A percentile compares a stretch with the other conserved stretches of the same genome.
phyloP scores from a whole-genome alignment of 2,329 filamentous ascomycete genomes.

The Sarocladiaceae sp. region DNA sequence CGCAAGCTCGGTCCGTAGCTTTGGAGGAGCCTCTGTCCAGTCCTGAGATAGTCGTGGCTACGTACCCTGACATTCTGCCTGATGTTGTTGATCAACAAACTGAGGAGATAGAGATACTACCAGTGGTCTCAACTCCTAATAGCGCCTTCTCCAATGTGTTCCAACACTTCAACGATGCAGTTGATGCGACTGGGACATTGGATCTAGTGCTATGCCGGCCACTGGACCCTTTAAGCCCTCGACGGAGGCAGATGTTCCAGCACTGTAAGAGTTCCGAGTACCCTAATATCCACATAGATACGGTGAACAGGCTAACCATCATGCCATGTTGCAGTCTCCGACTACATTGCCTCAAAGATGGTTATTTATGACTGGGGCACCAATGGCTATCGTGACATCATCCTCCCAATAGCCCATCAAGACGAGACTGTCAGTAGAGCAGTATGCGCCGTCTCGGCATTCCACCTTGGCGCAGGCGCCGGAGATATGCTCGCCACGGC shows the following conservation, averaged over 20 bases:
- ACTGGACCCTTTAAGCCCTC: not conserved
- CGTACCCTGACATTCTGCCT: too few species aligned
- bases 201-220: not conserved
- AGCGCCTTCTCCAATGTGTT: too few species aligned
- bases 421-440: constrained; percentile 21
- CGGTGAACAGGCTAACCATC: not conserved
- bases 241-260: constrained; percentile 10
- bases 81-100: too few species aligned
- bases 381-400: constrained; percentile 18
- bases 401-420: constrained; percentile 16
- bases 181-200: not conserved
- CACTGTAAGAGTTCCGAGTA: constrained; percentile 15
- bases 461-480: constrained; percentile 14
- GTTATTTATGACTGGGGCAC: constrained; percentile 16
- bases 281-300: too few species aligned
- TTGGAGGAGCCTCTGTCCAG: too few species aligned
- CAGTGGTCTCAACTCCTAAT: too few species aligned
- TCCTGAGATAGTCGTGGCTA: too few species aligned
- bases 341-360: constrained; percentile 20
- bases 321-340: constrained; percentile 15
- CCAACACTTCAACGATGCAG: not conserved
- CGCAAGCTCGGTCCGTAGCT: too few species aligned
- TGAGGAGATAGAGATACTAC: too few species aligned
- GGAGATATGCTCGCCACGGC: not conserved
- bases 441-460: constrained; percentile 21